A percentile compares a stretch with the other conserved stretches of the same genome.
These are phyloP conservation scores for Saturnispora halmiae DNA, from an alignment of 805 yeast genomes.

Conservation along the genomic window DNA sequence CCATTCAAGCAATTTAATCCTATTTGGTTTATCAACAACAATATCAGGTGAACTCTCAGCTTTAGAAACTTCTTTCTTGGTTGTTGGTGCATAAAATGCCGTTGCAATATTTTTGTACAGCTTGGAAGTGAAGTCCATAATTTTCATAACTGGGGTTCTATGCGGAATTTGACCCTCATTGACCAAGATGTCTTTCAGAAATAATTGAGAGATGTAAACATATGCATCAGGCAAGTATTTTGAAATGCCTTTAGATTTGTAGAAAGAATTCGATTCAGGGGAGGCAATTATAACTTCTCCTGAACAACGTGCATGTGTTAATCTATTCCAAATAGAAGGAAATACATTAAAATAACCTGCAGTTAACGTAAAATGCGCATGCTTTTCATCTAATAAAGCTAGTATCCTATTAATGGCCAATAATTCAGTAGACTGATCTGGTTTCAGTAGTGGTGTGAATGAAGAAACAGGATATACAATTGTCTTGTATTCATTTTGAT, in stretches of 20 bases:
- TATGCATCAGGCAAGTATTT: slow-evolving; percentile 82
- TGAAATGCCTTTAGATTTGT: slow-evolving; percentile 72
- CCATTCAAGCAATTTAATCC: slow-evolving; percentile 73
- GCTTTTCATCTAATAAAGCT: slow-evolving; percentile 45
- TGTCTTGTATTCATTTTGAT: slow-evolving; percentile 34
- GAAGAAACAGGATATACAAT: slow-evolving; percentile 87
- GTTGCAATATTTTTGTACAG: not conserved
- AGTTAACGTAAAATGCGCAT: slow-evolving; percentile 73
- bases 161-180: slow-evolving; percentile 10
- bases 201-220: slow-evolving; percentile 60
- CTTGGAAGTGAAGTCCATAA: slow-evolving; percentile 12
- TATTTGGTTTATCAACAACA: slow-evolving; percentile 16
- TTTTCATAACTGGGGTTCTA: slow-evolving; percentile 25
- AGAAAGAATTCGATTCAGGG: slow-evolving; percentile 91
- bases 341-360: slow-evolving; percentile 95
- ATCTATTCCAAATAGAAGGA: slow-evolving; percentile 53
- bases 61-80: not conserved
- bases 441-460: slow-evolving; percentile 68
- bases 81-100: slow-evolving; percentile 3
- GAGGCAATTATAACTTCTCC: slow-evolving; percentile 85
- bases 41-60: not conserved
- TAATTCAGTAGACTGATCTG: slow-evolving; percentile 74
- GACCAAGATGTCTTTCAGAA: slow-evolving; percentile 37
- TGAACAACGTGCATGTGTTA: slow-evolving; percentile 47
- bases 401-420: slow-evolving; percentile 56